These are phyloP conservation scores for Quambalaria eucalypti DNA, from an alignment of 1,284 basidiomycete species.

Conservation along the genomic window DNA sequence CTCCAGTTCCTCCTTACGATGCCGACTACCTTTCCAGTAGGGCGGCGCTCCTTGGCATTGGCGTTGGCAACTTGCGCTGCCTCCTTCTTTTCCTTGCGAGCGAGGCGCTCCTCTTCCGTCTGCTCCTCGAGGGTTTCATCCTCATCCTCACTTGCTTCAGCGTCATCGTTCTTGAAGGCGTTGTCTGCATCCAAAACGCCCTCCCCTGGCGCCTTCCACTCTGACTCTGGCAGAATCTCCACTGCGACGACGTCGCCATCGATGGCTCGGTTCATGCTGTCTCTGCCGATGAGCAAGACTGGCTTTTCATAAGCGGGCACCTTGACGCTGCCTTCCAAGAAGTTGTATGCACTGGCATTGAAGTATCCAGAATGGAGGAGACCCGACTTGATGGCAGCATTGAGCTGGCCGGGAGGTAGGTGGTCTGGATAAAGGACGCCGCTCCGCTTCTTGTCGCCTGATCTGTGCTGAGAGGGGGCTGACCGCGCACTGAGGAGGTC, in stretches of 20 bases:
- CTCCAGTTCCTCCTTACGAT: constrained; percentile 92
- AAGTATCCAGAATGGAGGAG: constrained; percentile 84
- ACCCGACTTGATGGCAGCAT: constrained; percentile 76
- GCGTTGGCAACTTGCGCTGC: constrained; percentile 47
- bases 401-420: constrained; percentile 62
- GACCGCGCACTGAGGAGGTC: constrained; percentile 38
- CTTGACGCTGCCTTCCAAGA: constrained; percentile 75
- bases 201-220: constrained; percentile 88
- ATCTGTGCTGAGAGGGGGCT: not conserved
- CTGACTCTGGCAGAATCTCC: constrained; percentile 72
- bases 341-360: constrained; percentile 91
- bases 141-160: constrained; percentile 50
- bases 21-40: constrained; percentile 84
- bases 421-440: constrained; percentile 56
- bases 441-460: not conserved
- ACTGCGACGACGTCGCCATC: constrained; percentile 89
- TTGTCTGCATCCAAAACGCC: constrained; percentile 79
- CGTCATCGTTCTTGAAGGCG: constrained; percentile 76
- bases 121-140: constrained; percentile 49
- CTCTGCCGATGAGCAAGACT: constrained; percentile 74
- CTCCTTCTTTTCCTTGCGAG: constrained; percentile 46
- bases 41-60: constrained; percentile 60
- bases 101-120: constrained; percentile 42
- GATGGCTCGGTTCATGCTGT: constrained; percentile 91
- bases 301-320: constrained; percentile 67